A percentile compares a stretch with the other conserved stretches of the same genome.
Conservation (phyloP, 305 asterid species). For the Solanum aculeatissimum region DNA sequence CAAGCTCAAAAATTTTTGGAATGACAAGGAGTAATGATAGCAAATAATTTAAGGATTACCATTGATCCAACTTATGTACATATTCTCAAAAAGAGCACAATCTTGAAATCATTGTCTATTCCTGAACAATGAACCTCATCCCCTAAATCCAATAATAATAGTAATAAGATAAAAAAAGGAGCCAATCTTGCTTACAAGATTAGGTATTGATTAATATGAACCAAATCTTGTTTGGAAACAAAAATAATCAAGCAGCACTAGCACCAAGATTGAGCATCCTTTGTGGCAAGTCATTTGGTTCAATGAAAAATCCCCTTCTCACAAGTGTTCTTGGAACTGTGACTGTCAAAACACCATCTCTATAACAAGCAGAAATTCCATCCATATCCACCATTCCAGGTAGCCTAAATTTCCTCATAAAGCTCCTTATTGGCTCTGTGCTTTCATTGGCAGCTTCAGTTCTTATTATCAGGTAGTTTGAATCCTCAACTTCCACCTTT, state of each 20-base stretch:
- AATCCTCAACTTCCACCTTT: constrained; percentile 62
- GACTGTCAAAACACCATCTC: constrained; percentile 52
- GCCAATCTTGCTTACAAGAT: neutral
- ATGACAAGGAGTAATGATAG: neutral
- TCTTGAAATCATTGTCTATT: neutral
- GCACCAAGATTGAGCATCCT: constrained; percentile 23
- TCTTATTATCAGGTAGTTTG: constrained; percentile 50
- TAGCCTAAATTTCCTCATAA: constrained; percentile 50
- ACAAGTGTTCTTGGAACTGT: constrained; percentile 46
- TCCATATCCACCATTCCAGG: constrained; percentile 44
- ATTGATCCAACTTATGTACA: neutral
- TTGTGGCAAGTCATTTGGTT: constrained; percentile 25
- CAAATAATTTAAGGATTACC: neutral
- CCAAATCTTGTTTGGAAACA: neutral
- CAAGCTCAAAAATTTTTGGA: neutral
- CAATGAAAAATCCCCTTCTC: constrained; percentile 37
- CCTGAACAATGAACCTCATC: neutral
- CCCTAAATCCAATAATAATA: neutral
- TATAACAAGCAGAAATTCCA: constrained; percentile 54
- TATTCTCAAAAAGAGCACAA: neutral
- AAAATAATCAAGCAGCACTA: constrained; percentile 49
- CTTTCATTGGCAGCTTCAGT: constrained; percentile 21
- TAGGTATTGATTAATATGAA: neutral
- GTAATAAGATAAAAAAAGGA: neutral
- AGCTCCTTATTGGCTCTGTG: constrained; percentile 27